phyloP scores from a whole-genome alignment of 108 stramenopile species.

The Aurantiochytrium sp. region DNA sequence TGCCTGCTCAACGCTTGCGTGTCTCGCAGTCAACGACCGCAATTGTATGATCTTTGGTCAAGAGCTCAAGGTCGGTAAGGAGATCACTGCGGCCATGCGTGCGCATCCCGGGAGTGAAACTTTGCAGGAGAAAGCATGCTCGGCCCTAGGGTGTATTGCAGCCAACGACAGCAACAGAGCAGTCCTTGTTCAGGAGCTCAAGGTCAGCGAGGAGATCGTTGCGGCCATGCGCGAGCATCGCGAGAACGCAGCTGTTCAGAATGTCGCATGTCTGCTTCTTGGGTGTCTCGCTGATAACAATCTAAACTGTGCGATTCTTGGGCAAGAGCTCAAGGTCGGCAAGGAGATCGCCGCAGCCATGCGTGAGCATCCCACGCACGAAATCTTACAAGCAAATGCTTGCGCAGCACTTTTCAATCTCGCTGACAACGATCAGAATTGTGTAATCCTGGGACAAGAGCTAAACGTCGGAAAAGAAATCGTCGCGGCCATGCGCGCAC shows the following conservation, averaged over 20 bases:
- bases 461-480: background rate
- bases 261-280: background rate
- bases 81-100: background rate
- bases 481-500: background rate
- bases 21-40: background rate
- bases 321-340: background rate
- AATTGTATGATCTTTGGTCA: background rate
- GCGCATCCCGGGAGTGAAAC: background rate
- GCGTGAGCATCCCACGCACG: too few relatives aligned
- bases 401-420: too few relatives aligned
- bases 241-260: background rate
- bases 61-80: background rate
- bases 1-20: background rate
- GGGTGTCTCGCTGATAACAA: background rate
- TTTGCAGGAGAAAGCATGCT: background rate
- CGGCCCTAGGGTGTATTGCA: background rate
- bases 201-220: background rate
- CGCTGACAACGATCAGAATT: too few relatives aligned
- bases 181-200: background rate
- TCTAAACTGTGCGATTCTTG: background rate
- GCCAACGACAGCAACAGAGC: background rate
- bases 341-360: too few relatives aligned
- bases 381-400: too few relatives aligned
- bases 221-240: background rate
- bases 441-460: background rate